phyloP scores from a whole-genome alignment of 768 basidiomycete species.

The Lactifluus piperatus region DNA sequence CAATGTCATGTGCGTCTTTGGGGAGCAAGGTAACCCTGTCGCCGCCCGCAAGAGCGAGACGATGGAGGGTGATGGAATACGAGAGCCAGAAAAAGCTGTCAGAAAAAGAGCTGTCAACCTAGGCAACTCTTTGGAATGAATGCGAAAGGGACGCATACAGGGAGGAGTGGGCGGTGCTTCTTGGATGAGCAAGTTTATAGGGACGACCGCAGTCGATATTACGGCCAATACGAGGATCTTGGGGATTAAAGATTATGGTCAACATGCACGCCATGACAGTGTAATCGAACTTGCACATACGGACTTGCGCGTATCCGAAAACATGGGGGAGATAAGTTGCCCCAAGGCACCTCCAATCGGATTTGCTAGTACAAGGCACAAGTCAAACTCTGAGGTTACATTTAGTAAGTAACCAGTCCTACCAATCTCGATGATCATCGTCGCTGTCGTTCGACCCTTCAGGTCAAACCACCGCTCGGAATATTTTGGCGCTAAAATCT shows the following conservation, averaged over 20 bases:
- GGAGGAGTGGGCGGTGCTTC: slow-evolving; percentile 68
- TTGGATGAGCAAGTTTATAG: slow-evolving; percentile 50
- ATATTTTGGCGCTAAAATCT: slow-evolving; percentile 71
- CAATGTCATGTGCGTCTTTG: slow-evolving; percentile 46
- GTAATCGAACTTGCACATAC: slow-evolving; percentile 28
- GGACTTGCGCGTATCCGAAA: slow-evolving; percentile 42
- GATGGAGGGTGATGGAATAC: slow-evolving; percentile 40
- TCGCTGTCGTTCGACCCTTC: slow-evolving; percentile 69
- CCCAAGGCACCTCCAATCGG: slow-evolving; percentile 67
- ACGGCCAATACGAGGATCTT: slow-evolving; percentile 68
- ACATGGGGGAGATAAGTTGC: slow-evolving; percentile 61
- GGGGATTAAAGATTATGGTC: neutral
- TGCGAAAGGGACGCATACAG: slow-evolving; percentile 37
- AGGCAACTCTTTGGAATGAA: neutral
- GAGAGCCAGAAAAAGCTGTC: slow-evolving; percentile 61
- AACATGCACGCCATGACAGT: neutral
- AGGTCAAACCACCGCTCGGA: slow-evolving; percentile 82
- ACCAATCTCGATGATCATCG: slow-evolving; percentile 47
- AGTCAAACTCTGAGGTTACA: neutral
- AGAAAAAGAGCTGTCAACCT: neutral
- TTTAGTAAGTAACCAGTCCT: neutral
- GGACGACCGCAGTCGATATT: slow-evolving; percentile 52
- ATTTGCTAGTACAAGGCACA: slow-evolving; percentile 39
- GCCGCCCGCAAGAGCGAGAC: slow-evolving; percentile 46
- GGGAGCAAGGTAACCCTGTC: slow-evolving; percentile 33